A percentile compares a stretch with the other conserved stretches of the same genome.
phyloP scores from a whole-genome alignment of 768 basidiomycete species.

The Amyloporia xantha region DNA sequence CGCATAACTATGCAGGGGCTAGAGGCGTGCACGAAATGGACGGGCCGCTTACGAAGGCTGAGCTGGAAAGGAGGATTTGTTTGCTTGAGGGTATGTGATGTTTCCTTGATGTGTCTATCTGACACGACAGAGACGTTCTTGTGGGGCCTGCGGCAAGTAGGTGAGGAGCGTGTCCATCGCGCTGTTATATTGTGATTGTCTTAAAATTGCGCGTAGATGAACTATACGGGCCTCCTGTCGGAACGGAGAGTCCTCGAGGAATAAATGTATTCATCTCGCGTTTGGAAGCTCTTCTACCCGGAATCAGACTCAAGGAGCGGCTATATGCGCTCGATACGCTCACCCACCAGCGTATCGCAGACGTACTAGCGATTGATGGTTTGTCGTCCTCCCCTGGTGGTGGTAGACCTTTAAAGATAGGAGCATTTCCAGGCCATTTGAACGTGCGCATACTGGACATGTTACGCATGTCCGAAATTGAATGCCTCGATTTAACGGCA shows the following conservation, averaged over 20 bases:
- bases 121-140: background rate
- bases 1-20: background rate
- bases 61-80: slow-evolving; percentile 17
- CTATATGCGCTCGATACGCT: slow-evolving; percentile 25
- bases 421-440: slow-evolving; percentile 49
- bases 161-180: background rate
- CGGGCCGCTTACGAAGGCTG: slow-evolving; percentile 4
- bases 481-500: slow-evolving; percentile 36
- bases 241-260: slow-evolving; percentile 34
- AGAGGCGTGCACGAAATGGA: background rate
- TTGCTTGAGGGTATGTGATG: slow-evolving; percentile 28
- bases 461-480: slow-evolving; percentile 41
- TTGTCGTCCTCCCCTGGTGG: background rate
- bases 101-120: background rate
- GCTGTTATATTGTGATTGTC: background rate
- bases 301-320: slow-evolving; percentile 40
- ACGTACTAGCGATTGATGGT: slow-evolving; percentile 22
- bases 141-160: no score
- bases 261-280: slow-evolving; percentile 30
- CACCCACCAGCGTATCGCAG: slow-evolving; percentile 38
- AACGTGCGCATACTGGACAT: slow-evolving; percentile 37
- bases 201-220: slow-evolving; percentile 26
- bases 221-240: slow-evolving; percentile 35
- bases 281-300: slow-evolving; percentile 40
- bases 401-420: background rate